Evolutionary conservation across 2,329 filamentous ascomycete genomes (phyloP).

Genomic region (Ophiocordyceps camponoti-floridani): DNA sequence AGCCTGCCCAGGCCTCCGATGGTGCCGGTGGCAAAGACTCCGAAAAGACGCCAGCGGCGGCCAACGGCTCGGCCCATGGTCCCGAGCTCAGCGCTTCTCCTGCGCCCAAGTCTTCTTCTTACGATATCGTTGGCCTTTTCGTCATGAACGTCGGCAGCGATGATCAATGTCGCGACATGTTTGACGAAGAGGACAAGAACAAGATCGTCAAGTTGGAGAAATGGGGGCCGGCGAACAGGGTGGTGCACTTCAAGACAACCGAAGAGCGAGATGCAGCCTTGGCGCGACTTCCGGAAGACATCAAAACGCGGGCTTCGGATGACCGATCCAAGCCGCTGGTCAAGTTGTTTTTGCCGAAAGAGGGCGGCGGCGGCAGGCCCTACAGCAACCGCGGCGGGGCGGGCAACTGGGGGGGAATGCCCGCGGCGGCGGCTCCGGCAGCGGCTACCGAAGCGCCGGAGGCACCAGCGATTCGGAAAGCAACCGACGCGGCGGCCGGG

Average conservation of each 20-base stretch:
- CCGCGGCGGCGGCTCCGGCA: constrained; percentile 40
- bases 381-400: constrained; percentile 44
- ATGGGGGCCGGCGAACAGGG: constrained; percentile 62
- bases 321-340: constrained; percentile 66
- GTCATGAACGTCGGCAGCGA: constrained; percentile 73
- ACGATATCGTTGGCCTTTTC: constrained; percentile 71
- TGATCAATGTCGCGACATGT: constrained; percentile 66
- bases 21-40: constrained; percentile 28
- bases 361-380: constrained; percentile 22
- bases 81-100: constrained; percentile 37
- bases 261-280: constrained; percentile 72
- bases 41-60: constrained; percentile 31
- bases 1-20: constrained; percentile 26
- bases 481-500: constrained; percentile 36
- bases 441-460: constrained; percentile 69
- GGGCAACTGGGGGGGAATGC: constrained; percentile 49
- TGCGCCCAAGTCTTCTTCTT: constrained; percentile 37
- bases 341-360: constrained; percentile 63
- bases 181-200: constrained; percentile 62
- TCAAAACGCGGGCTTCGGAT: constrained; percentile 54
- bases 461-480: constrained; percentile 55
- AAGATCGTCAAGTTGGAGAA: constrained; percentile 71
- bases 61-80: constrained; percentile 35
- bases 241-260: constrained; percentile 64
- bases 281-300: constrained; percentile 53